Evolutionary conservation across 192 early-diverging fungal genomes (phyloP).

Genomic region (Backusella mclennaniae): DNA sequence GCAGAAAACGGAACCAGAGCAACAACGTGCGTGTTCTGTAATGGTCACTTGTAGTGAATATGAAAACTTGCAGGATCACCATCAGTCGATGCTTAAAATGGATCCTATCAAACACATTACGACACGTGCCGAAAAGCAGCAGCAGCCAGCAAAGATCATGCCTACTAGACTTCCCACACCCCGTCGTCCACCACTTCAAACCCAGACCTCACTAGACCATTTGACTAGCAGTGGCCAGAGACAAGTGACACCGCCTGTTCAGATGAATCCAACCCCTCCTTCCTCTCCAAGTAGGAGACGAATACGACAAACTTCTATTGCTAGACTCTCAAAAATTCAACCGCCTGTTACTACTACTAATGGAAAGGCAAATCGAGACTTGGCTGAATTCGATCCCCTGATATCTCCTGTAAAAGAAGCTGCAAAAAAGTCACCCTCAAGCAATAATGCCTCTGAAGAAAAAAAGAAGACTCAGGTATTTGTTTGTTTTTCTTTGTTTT

Average conservation of each 20-base stretch:
- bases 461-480: slow-evolving; percentile 12
- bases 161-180: slow-evolving; percentile 9
- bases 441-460: background rate
- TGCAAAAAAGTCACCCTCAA: background rate
- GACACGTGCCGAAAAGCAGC: background rate
- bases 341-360: background rate
- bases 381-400: slow-evolving; percentile 18
- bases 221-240: background rate
- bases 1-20: background rate
- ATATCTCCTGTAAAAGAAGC: slow-evolving; percentile 12
- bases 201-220: background rate
- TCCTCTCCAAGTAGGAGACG: slow-evolving; percentile 7
- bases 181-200: slow-evolving; percentile 5
- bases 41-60: background rate
- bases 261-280: slow-evolving; percentile 4
- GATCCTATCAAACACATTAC: slow-evolving; percentile 2
- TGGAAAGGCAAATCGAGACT: slow-evolving; percentile 16
- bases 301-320: slow-evolving; percentile 10
- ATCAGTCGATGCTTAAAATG: slow-evolving; percentile 1
- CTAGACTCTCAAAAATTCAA: background rate
- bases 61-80: background rate
- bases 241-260: background rate
- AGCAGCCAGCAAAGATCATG: background rate
- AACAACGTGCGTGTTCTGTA: background rate
- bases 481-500: background rate